These are phyloP conservation scores for Fimicolochytrium jonesii DNA, from an alignment of 192 early-diverging fungal species.

Conservation along the genomic window DNA sequence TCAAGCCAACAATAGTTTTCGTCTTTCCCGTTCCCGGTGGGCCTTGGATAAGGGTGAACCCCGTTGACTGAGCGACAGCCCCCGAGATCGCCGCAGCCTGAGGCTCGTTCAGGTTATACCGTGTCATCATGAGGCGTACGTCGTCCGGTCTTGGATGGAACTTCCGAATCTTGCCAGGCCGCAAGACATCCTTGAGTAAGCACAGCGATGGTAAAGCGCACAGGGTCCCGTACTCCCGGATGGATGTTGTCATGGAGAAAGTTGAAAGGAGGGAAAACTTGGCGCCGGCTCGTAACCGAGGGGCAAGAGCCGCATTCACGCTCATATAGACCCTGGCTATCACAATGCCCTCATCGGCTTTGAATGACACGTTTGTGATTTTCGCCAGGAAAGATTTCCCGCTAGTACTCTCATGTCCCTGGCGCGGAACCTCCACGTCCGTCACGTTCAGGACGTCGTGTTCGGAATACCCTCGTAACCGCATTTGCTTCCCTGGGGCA, in stretches of 20 bases:
- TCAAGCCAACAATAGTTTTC: slow-evolving; percentile 82
- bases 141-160: slow-evolving; percentile 28
- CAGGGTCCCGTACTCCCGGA: slow-evolving; percentile 82
- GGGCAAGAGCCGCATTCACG: slow-evolving; percentile 35
- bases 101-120: slow-evolving; percentile 82
- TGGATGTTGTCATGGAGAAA: slow-evolving; percentile 64
- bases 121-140: slow-evolving; percentile 36
- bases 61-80: slow-evolving; percentile 57
- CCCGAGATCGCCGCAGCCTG: slow-evolving; percentile 81
- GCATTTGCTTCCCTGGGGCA: slow-evolving; percentile 35
- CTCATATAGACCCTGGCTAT: slow-evolving; percentile 44
- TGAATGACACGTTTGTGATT: slow-evolving; percentile 40
- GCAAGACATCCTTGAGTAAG: slow-evolving; percentile 61
- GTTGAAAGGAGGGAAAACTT: slow-evolving; percentile 41
- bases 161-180: slow-evolving; percentile 35
- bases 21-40: slow-evolving; percentile 76
- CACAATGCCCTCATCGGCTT: slow-evolving; percentile 43
- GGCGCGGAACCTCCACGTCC: not conserved
- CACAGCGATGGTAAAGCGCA: slow-evolving; percentile 57
- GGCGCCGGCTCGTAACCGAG: slow-evolving; percentile 19
- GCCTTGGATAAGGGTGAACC: slow-evolving; percentile 88
- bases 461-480: slow-evolving; percentile 34
- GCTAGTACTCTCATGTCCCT: not conserved
- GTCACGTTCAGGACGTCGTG: slow-evolving; percentile 66
- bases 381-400: slow-evolving; percentile 55